Percentiles rank a stretch among this genome's conserved stretches.
Conservation (phyloP, 2,329 filamentous ascomycete species). For the Plenodomus biglobosus region DNA sequence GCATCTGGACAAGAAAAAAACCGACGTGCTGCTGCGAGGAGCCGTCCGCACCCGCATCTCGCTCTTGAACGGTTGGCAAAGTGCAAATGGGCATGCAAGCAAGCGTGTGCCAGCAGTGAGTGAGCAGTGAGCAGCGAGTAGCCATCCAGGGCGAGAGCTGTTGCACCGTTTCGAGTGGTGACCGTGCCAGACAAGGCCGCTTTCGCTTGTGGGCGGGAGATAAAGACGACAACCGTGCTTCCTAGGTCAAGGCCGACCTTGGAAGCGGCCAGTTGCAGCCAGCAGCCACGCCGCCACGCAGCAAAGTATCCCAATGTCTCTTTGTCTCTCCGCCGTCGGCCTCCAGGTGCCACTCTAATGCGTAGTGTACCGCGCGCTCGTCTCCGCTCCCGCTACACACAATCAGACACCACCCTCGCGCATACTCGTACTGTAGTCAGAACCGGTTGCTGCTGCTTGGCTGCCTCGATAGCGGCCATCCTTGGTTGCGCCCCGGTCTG, state of each 20-base stretch:
- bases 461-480: constrained; percentile 18
- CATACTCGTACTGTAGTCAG: constrained; percentile 5
- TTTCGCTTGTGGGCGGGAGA: constrained; percentile 22
- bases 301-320: constrained; percentile 14
- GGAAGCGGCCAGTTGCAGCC: too few species aligned
- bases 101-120: too few species aligned
- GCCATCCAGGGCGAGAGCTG: constrained; percentile 1
- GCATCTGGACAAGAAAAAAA: background rate
- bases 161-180: constrained; percentile 30
- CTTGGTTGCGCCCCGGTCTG: constrained; percentile 36
- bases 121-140: too few species aligned
- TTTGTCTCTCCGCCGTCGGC: constrained; percentile 9
- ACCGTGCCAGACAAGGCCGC: constrained; percentile 25
- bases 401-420: too few species aligned
- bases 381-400: constrained; percentile 12
- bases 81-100: too few species aligned
- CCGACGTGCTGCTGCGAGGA: too few species aligned
- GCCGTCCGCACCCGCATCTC: too few species aligned
- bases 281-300: background rate
- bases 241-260: too few species aligned
- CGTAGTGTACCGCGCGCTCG: constrained; percentile 2
- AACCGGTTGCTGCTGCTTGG: constrained; percentile 37
- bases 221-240: constrained; percentile 12
- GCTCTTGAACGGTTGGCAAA: too few species aligned
- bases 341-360: too few species aligned